Base-by-base conservation (phyloP, 805 yeast genomes). In the Wickerhamomyces queroliae region DNA sequence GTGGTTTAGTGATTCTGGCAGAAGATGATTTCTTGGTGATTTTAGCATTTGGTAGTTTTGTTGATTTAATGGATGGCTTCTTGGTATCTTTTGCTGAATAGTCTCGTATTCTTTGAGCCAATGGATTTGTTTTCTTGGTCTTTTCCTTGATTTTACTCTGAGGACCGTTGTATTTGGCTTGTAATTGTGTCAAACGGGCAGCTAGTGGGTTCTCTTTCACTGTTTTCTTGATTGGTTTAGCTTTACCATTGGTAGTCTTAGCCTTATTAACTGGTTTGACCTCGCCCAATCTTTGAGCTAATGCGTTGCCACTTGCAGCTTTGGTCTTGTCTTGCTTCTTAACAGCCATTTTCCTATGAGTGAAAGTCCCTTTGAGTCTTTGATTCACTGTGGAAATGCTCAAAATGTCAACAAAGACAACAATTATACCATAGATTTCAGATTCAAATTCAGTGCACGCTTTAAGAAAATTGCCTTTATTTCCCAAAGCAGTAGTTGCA, bases 41-140 rank as follows among this genome's bases (percentile, higher is more conserved):
- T 18, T 15, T 17, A 3, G 18, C 35, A 8, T 32, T 31, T 20
- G 34, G 34, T 31, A 16, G 18, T 9, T 15, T 28, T 18, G 7
- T 11, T 20, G n/a, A n/a, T n/a, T n/a, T n/a, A n/a, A n/a, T n/a
- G n/a, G n/a, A n/a, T n/a, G n/a, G n/a, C n/a, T n/a, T n/a, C n/a
- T n/a, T n/a, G n/a, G n/a, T n/a, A n/a, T n/a, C n/a, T n/a, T n/a
- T n/a, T n/a, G n/a, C n/a, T n/a, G n/a, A 10, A 5, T 4, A 9
- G 6, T 10, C 10, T 19, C 35, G 17, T 32, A 32, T 32, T 22
- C 35, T 32, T 32, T 32, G 35, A 22, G 35, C 35, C 18, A 21
- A 15, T n/a, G 35, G 35, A 22, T 32, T 32, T 5, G 13, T 19
- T n/a, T 11, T 18, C 10, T 7, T 17, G 20, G 21, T 28, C 5